phyloP scores from a whole-genome alignment of 306 rosid genomes.

The Dryas alaskensis region DNA sequence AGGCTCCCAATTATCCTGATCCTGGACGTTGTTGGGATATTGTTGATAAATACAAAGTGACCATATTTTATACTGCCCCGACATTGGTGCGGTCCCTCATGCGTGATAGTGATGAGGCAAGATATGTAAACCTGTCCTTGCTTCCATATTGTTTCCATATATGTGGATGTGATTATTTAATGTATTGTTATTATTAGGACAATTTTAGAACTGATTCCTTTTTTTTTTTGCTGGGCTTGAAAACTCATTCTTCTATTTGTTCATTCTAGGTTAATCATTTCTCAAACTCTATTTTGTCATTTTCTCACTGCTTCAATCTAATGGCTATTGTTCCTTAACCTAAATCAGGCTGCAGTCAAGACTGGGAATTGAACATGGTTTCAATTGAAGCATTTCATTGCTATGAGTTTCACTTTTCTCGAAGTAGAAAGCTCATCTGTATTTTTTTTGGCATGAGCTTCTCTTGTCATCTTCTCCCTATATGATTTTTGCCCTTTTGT shows the following conservation, averaged over 20 bases:
- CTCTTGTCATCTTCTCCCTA: not conserved
- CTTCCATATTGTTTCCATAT: not conserved
- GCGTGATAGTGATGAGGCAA: slow-evolving; percentile 83
- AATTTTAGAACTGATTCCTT: not conserved
- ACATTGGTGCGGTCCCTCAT: slow-evolving; percentile 98
- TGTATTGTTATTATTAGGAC: not conserved
- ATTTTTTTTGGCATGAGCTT: not conserved
- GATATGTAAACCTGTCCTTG: slow-evolving; percentile 18
- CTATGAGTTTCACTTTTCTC: not conserved
- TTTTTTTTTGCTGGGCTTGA: not conserved
- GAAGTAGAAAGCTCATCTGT: not conserved
- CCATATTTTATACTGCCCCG: slow-evolving; percentile 96
- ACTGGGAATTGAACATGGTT: not conserved
- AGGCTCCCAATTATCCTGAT: slow-evolving; percentile 97
- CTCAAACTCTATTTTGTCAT: not conserved
- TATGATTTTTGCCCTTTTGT: not conserved
- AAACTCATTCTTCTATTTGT: not conserved
- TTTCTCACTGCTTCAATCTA: not conserved
- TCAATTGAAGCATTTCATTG: not conserved
- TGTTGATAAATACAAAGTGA: slow-evolving; percentile 90
- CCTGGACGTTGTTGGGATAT: slow-evolving; percentile 96
- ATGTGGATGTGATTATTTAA: slow-evolving; percentile 20
- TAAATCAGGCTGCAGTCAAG: not conserved
- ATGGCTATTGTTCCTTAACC: not conserved
- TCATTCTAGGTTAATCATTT: slow-evolving; percentile 3